Evolutionary conservation across 2,329 filamentous ascomycete genomes (phyloP).

Genomic region (Neonectria punicea): DNA sequence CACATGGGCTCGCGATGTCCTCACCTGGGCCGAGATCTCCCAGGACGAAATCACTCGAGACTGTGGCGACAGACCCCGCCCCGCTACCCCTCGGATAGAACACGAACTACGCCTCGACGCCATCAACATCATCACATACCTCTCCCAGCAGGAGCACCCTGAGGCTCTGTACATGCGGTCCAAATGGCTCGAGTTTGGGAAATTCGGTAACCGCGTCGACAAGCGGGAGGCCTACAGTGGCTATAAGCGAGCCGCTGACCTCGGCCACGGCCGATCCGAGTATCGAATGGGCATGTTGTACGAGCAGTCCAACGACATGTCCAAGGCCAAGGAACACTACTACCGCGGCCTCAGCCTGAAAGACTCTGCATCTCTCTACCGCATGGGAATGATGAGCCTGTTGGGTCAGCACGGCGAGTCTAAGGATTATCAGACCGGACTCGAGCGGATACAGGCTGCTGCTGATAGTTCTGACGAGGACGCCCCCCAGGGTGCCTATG

Average conservation of each 20-base stretch:
- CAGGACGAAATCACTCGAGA: slow-evolving; percentile 80
- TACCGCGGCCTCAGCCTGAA: slow-evolving; percentile 79
- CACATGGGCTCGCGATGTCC: slow-evolving; percentile 93
- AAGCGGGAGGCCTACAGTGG: slow-evolving; percentile 93
- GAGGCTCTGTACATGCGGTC: slow-evolving; percentile 93
- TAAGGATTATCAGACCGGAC: slow-evolving; percentile 80
- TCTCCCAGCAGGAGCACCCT: slow-evolving; percentile 91
- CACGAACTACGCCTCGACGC: slow-evolving; percentile 90
- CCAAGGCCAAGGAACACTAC: slow-evolving; percentile 93
- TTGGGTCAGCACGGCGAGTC: slow-evolving; percentile 91
- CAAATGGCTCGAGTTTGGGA: slow-evolving; percentile 98
- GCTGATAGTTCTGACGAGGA: slow-evolving; percentile 94
- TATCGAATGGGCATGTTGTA: slow-evolving; percentile 99
- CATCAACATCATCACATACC: slow-evolving; percentile 89
- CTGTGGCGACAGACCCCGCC: slow-evolving; percentile 62
- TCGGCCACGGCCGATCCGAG: slow-evolving; percentile 87
- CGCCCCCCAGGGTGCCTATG: slow-evolving; percentile 93
- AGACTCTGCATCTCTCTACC: slow-evolving; percentile 88
- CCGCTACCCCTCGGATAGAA: slow-evolving; percentile 85
- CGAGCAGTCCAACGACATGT: slow-evolving; percentile 91
- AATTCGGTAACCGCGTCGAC: slow-evolving; percentile 89
- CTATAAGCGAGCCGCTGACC: slow-evolving; percentile 86
- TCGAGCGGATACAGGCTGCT: slow-evolving; percentile 85
- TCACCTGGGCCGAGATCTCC: slow-evolving; percentile 88
- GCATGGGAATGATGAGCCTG: slow-evolving; percentile 96